Evolutionary conservation across 2,329 filamentous ascomycete genomes (phyloP).

Genomic region (Fusarium liriodendri): DNA sequence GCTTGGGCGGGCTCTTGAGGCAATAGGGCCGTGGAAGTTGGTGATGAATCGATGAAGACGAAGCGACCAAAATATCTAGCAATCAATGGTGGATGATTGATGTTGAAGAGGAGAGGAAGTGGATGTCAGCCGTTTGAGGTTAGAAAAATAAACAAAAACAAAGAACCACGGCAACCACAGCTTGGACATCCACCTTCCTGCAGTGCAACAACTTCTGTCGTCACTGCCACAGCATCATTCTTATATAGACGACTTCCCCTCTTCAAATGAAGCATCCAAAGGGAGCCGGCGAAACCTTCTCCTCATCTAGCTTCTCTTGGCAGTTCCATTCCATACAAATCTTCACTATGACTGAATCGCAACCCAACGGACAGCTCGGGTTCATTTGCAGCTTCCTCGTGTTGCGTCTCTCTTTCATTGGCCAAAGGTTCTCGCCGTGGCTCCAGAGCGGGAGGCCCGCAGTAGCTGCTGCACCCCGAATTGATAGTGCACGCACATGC

Average conservation of each 20-base stretch:
- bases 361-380: neutral
- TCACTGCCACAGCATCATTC: slow-evolving; percentile 6
- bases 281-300: neutral
- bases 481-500: slow-evolving; percentile 7
- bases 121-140: neutral
- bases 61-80: slow-evolving; percentile 29
- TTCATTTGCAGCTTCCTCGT: slow-evolving; percentile 5
- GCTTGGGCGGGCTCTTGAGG: neutral
- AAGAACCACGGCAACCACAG: slow-evolving; percentile 31
- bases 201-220: neutral
- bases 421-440: neutral
- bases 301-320: neutral
- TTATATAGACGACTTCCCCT: neutral
- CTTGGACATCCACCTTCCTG: neutral
- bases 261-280: neutral
- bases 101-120: slow-evolving; percentile 11
- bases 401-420: slow-evolving; percentile 16
- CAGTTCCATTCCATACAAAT: neutral
- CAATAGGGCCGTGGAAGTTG: neutral
- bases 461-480: slow-evolving; percentile 26
- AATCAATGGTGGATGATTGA: slow-evolving; percentile 28
- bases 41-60: slow-evolving; percentile 28
- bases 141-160: slow-evolving; percentile 35
- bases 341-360: neutral
- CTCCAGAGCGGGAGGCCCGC: slow-evolving; percentile 33